Base-by-base conservation (phyloP, 2,329 filamentous ascomycete species). In the Phialocephala sp. region DNA sequence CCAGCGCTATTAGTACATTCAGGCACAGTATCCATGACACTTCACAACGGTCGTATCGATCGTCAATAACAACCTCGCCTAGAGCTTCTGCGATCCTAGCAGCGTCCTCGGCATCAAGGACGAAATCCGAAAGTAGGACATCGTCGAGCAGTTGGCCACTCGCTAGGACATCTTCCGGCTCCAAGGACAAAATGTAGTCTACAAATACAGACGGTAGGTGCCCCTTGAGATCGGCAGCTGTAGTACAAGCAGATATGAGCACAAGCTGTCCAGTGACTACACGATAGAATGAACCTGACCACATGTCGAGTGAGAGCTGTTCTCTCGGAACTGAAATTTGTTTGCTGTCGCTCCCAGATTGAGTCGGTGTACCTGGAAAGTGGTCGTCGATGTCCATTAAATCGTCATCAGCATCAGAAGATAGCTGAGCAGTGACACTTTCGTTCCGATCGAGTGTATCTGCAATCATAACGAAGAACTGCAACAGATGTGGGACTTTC, bases 21-120 rank as follows among this genome's bases (percentile, higher is more conserved):
- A 97, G 82, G 68, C 88, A 90, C 20, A 89, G 80, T 54, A 84
- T 85, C 58, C 93, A 80, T 4, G 91, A 87, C 22, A 89, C 86
- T 78, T 97, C 94, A 67, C 90, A 94, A 69, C 88, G 87, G 64
- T 89, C 87, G 72, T 90, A 90, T 35, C 87, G 84, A 65, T 87
- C 85, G 2, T 82, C 80, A 15, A 81, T 79, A 24, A 89, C 82
- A 8, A 88, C 78, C 0, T 73, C 74, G 1, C 85, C 86, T 5
- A 87, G 73, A 36, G 81, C 80, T 66, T 85, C 78, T 24, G 89
- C 76, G 1, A 89, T 76, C 2, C 71, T 76, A 11, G 78, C 68
- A 1, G 84, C 83, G 67, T 83, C 80, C 12, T 83, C 80, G 0
- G 80, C 76, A 12, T 79, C 78, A 14, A 85, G 75, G n/a, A 81